Evolutionary conservation across 805 yeast species (phyloP).

Genomic region (Cyberlindnera mrakii): DNA sequence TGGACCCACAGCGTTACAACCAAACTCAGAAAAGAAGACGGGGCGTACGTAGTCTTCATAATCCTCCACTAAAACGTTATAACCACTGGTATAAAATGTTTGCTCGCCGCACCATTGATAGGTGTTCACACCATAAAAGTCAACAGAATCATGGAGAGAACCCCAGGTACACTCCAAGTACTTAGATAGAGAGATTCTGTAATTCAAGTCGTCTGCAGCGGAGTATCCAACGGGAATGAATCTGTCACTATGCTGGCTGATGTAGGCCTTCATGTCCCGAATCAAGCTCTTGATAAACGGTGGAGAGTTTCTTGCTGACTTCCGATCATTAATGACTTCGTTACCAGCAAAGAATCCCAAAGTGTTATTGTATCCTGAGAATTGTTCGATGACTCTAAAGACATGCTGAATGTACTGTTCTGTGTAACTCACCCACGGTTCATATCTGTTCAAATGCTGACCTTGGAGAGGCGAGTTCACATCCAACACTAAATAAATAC

Average conservation of each 20-base stretch:
- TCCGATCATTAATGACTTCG: constrained; percentile 77
- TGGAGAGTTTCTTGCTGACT: constrained; percentile 66
- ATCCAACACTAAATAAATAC: constrained; percentile 85
- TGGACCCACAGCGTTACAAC: constrained; percentile 80
- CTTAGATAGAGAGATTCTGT: constrained; percentile 68
- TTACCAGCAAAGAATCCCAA: constrained; percentile 90
- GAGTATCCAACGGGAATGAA: constrained; percentile 88
- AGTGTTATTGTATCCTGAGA: constrained; percentile 81
- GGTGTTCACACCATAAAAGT: constrained; percentile 90
- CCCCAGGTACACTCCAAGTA: constrained; percentile 67
- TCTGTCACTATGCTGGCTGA: constrained; percentile 52
- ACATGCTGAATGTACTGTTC: constrained; percentile 66
- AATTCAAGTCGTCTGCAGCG: constrained; percentile 87
- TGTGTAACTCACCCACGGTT: constrained; percentile 88
- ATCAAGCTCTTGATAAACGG: constrained; percentile 70
- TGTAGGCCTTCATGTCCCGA: constrained; percentile 75
- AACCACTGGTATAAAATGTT: constrained; percentile 76
- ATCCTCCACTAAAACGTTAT: constrained; percentile 60
- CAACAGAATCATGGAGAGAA: constrained; percentile 49
- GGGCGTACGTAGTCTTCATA: constrained; percentile 68
- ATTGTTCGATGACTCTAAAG: constrained; percentile 73
- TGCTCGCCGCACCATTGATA: constrained; percentile 97
- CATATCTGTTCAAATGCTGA: constrained; percentile 82
- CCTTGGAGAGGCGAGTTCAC: constrained; percentile 80
- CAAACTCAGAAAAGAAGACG: constrained; percentile 84